Evolutionary conservation across 306 rosid species (phyloP), one percentile per base, ranked within the genome.

Genomic region (Prunus dulcis): DNA sequence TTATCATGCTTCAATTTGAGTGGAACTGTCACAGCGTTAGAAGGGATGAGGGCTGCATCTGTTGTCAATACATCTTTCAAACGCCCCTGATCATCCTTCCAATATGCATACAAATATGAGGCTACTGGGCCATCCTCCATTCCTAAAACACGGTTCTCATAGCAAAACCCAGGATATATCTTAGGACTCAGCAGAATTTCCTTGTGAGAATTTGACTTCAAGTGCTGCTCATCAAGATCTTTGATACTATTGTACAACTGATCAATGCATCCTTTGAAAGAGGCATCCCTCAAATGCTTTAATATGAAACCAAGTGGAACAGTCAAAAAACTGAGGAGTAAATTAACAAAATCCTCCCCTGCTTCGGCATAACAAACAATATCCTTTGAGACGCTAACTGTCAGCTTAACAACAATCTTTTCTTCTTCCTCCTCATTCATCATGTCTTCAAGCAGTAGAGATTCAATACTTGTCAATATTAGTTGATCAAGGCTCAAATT

Each of bases 361-460:
- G 49, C 80, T 55, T 76, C 80, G 5, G 80, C 74, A 25, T 76
- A 76, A 25, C 68, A 76, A 56, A 76, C 60, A 2, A 12, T 55
- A 3, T 55, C 12, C 60, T 27, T 18, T 1, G 74, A 67, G 28
- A 25, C 45, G 68, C 49, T 55, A 9, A 76, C 58, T 2, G 25
- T 51, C 4, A 76, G 28, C 47, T 67, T n/a, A n/a, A n/a, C n/a
- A n/a, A n/a, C n/a, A n/a, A n/a, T n/a, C n/a, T n/a, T n/a, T n/a
- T n/a, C n/a, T n/a, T n/a, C n/a, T n/a, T n/a, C n/a, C n/a, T n/a
- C n/a, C n/a, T n/a, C n/a, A n/a, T n/a, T n/a, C n/a, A n/a, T n/a
- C n/a, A n/a, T n/a, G n/a, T n/a, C n/a, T n/a, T n/a, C n/a, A n/a
- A n/a, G n/a, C n/a, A n/a, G n/a, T n/a, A n/a, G n/a, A n/a, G n/a